A percentile compares a stretch with the other conserved stretches of the same genome.
phyloP scores from a whole-genome alignment of 176 grass and related monocot species.

The Chloris gayana region DNA sequence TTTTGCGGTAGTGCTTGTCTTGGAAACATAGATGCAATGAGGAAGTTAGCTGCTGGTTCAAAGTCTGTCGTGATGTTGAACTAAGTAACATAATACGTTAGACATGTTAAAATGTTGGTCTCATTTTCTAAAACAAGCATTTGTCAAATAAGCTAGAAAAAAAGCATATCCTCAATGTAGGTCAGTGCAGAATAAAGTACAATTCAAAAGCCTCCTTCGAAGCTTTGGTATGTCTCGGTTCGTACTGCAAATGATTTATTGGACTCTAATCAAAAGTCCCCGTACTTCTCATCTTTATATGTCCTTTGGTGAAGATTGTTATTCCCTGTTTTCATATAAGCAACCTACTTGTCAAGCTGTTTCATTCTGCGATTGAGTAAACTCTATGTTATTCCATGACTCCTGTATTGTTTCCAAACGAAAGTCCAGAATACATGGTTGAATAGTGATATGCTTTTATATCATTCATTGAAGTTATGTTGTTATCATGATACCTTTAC shows the following conservation, averaged over 20 bases:
- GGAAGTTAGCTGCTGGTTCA: slow-evolving; percentile 7
- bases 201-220: not conserved
- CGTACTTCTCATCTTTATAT: not conserved
- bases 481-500: not conserved
- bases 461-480: slow-evolving; percentile 27
- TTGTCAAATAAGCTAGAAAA: slow-evolving; percentile 4
- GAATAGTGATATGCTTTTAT: not conserved
- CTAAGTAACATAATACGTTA: not conserved
- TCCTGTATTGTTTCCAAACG: no score
- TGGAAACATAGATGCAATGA: not conserved
- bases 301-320: not conserved
- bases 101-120: slow-evolving; percentile 18
- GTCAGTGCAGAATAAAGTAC: not conserved
- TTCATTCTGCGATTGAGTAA: not conserved
- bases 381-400: not conserved
- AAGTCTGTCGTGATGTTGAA: not conserved
- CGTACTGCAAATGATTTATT: slow-evolving; percentile 14
- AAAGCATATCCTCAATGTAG: not conserved
- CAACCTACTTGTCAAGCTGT: not conserved
- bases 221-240: not conserved
- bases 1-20: not conserved
- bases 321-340: slow-evolving; percentile 1
- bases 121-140: not conserved
- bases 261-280: slow-evolving; percentile 14
- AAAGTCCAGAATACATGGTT: slow-evolving; percentile 12